These are phyloP conservation scores for Fusarium sp. DNA, from an alignment of 2,329 filamentous ascomycete genomes.

Conservation along the genomic window DNA sequence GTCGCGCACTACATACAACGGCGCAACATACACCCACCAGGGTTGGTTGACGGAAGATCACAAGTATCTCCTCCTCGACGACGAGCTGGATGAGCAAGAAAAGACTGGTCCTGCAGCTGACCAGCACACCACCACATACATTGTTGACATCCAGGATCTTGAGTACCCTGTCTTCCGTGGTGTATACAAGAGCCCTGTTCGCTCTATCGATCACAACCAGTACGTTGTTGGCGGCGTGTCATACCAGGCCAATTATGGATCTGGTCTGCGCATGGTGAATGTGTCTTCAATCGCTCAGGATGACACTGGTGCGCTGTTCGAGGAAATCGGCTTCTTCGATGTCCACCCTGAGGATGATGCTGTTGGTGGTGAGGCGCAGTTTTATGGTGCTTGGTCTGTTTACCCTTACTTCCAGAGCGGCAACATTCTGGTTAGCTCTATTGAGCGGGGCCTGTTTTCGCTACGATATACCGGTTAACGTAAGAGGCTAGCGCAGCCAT, in stretches of 20 bases:
- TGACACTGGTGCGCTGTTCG: not conserved
- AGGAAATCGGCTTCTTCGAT: constrained; percentile 10
- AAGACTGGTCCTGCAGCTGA: constrained; percentile 48
- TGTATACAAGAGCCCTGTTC: constrained; percentile 12
- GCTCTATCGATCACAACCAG: constrained; percentile 8
- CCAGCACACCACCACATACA: constrained; percentile 58
- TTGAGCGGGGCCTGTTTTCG: constrained; percentile 49
- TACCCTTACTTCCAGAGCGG: constrained; percentile 58
- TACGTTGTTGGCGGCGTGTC: not conserved
- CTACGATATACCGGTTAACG: constrained; percentile 1
- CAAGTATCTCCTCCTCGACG: constrained; percentile 58
- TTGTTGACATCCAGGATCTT: constrained; percentile 56
- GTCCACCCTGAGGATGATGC: constrained; percentile 36
- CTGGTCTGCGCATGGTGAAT: not conserved
- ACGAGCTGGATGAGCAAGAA: constrained; percentile 62
- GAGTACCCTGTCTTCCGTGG: constrained; percentile 47
- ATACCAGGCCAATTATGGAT: constrained; percentile 7
- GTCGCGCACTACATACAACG: constrained; percentile 10
- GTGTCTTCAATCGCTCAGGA: constrained; percentile 1
- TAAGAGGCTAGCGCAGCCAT: too few relatives aligned
- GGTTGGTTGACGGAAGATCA: constrained; percentile 58
- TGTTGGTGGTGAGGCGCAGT: constrained; percentile 54
- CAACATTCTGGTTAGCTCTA: constrained; percentile 57
- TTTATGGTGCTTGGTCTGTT: constrained; percentile 56
- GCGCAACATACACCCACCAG: constrained; percentile 52